Conservation (phyloP, 768 basidiomycete genomes). For the Boletus rubroflammeus region DNA sequence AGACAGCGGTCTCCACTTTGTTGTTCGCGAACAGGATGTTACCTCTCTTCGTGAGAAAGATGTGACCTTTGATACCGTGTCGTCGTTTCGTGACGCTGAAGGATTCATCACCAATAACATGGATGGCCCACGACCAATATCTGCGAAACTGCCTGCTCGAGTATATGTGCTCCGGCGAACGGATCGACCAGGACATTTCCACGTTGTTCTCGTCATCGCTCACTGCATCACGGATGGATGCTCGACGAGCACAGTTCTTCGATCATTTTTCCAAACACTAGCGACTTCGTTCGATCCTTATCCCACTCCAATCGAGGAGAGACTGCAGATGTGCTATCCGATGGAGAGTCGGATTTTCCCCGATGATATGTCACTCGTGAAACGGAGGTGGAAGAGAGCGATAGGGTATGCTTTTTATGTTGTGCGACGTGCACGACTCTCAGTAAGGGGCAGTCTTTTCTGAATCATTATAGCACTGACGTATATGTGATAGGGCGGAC, state of each 20-base stretch:
- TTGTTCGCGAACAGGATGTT: slow-evolving; percentile 36
- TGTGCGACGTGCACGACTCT: not conserved
- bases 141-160: slow-evolving; percentile 31
- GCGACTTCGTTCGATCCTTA: not conserved
- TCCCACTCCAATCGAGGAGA: not conserved
- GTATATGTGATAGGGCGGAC: not conserved
- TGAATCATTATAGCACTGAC: not conserved
- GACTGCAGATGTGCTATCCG: not conserved
- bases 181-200: slow-evolving; percentile 36
- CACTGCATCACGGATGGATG: slow-evolving; percentile 28
- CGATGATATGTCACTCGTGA: not conserved
- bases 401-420: not conserved
- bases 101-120: slow-evolving; percentile 30
- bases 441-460: not conserved
- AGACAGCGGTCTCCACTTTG: slow-evolving; percentile 32
- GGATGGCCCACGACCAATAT: slow-evolving; percentile 28
- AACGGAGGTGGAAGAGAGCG: not conserved
- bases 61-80: slow-evolving; percentile 33
- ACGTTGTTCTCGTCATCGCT: slow-evolving; percentile 43
- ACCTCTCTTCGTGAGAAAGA: slow-evolving; percentile 31
- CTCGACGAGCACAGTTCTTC: not conserved
- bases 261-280: slow-evolving; percentile 3
- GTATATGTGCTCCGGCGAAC: slow-evolving; percentile 39
- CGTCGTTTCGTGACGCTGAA: slow-evolving; percentile 36
- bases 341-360: not conserved